Evolutionary conservation across 225 moss, liverwort and hornwort species (phyloP), one percentile per base, ranked within the genome.

Genomic region (Polytrichum commune): DNA sequence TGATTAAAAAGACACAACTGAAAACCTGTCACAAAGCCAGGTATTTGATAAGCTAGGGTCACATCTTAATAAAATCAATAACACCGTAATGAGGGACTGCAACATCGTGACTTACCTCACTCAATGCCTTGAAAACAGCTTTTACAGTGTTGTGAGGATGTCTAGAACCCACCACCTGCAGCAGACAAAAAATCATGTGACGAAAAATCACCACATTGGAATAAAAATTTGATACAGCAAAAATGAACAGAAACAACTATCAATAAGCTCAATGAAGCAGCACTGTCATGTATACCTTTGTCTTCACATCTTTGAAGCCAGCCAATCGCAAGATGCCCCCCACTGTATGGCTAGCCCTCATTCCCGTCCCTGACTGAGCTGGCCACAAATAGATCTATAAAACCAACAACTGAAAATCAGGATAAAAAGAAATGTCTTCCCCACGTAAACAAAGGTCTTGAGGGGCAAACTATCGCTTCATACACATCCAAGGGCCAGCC

Each of bases 101-200:
- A 61, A 23, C 4, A 13, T 46, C 4, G 46, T 46, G 10, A 62
- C 70, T 46, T 62, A 92, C 92, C 90, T 96, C 93, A 82, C 90
- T 92, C 74, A 93, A 78, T 64, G 96, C 87, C 72, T 96, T 79
- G 63, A 96, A 96, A 25, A 96, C 93, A 67, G 96, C 96, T 80
- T 93, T 96, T 29, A 96, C 93, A 13, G 93, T 96, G 76, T 96
- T 96, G 35, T 92, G 84, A 67, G 96, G 92, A 88, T 96, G 89
- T 69, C 96, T 87, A 55, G 93, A 96, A 71, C 96, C 96, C 62
- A 96, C 85, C 29, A 93, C 81, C 92, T 92, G 86, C 77, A 46
- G 16, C 46, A 58, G 58, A 58, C 58, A 58, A 20, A 58, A 23
- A 58, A 4, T 8, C 58, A 58, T 10, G 0, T 13, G 13, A 46